These are phyloP conservation scores for Herpetomonas tarakana DNA, from an alignment of 208 protist genomes.

Conservation along the genomic window DNA sequence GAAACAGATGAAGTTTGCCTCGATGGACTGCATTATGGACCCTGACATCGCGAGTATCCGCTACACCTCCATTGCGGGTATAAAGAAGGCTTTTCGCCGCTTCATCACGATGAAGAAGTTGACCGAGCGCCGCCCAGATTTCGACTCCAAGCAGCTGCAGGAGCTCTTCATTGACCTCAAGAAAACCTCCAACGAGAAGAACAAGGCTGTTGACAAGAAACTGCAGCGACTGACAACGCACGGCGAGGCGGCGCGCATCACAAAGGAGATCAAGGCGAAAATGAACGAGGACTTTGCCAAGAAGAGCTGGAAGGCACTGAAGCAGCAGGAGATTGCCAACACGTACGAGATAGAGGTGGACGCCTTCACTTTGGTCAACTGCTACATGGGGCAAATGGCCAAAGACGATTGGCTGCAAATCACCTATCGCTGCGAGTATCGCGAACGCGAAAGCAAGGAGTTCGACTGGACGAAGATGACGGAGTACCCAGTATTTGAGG, in stretches of 20 bases:
- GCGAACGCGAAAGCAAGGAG: constrained; percentile 49
- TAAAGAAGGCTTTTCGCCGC: constrained; percentile 69
- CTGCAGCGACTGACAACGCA: constrained; percentile 87
- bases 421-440: constrained; percentile 83
- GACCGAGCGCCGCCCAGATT: constrained; percentile 80
- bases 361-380: constrained; percentile 80
- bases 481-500: constrained; percentile 90
- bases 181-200: constrained; percentile 56
- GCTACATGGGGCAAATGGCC: constrained; percentile 90
- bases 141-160: constrained; percentile 61
- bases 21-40: constrained; percentile 93
- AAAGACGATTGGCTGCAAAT: constrained; percentile 90
- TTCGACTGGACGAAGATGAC: constrained; percentile 69
- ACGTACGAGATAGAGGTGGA: constrained; percentile 86
- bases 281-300: constrained; percentile 87
- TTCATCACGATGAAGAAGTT: constrained; percentile 90
- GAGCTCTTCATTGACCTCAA: constrained; percentile 77
- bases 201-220: constrained; percentile 51
- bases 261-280: constrained; percentile 66
- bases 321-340: constrained; percentile 49
- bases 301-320: constrained; percentile 87
- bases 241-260: constrained; percentile 79
- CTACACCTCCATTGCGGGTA: constrained; percentile 70
- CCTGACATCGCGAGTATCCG: constrained; percentile 80
- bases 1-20: constrained; percentile 90